Percentiles rank a stretch among this genome's conserved stretches.
Conservation (phyloP, 768 basidiomycete genomes). For the Lyophyllum shimeji region DNA sequence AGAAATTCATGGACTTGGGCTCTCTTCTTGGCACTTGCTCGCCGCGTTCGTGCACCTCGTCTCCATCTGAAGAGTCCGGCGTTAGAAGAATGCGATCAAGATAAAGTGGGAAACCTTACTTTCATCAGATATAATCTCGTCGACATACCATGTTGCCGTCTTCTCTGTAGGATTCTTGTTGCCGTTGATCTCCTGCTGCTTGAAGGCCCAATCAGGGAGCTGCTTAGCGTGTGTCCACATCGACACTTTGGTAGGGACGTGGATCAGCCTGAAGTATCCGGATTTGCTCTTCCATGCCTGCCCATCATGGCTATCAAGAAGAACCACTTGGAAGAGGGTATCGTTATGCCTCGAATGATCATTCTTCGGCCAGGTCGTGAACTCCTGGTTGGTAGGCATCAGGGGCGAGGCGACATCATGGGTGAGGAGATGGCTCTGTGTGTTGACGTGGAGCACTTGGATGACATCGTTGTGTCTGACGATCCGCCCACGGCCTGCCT, state of each 20-base stretch:
- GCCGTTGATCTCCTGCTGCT: constrained; percentile 97
- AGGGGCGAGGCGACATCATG: constrained; percentile 97
- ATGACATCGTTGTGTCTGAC: constrained; percentile 89
- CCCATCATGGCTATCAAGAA: constrained; percentile 74
- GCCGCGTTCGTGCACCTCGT: constrained; percentile 55
- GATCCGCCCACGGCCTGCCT: constrained; percentile 88
- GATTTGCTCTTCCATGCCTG: constrained; percentile 93
- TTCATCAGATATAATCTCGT: constrained; percentile 75
- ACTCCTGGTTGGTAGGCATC: constrained; percentile 98
- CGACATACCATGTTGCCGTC: constrained; percentile 85
- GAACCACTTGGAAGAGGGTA: constrained; percentile 78
- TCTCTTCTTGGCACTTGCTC: constrained; percentile 54
- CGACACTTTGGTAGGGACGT: constrained; percentile 86
- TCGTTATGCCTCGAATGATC: constrained; percentile 81
- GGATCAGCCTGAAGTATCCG: constrained; percentile 88
- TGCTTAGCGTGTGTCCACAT: constrained; percentile 89
- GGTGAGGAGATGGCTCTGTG: constrained; percentile 80
- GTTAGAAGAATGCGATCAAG: neutral
- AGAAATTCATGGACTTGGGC: constrained; percentile 85
- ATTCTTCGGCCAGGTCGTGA: constrained; percentile 88
- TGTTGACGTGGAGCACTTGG: constrained; percentile 86
- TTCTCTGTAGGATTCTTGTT: constrained; percentile 88
- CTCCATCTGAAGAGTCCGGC: constrained; percentile 40
- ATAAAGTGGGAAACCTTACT: constrained; percentile 43
- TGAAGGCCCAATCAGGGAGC: constrained; percentile 95